Evolutionary conservation across 495 filamentous ascomycete species (phyloP).

Genomic region (Daldinia grandis): DNA sequence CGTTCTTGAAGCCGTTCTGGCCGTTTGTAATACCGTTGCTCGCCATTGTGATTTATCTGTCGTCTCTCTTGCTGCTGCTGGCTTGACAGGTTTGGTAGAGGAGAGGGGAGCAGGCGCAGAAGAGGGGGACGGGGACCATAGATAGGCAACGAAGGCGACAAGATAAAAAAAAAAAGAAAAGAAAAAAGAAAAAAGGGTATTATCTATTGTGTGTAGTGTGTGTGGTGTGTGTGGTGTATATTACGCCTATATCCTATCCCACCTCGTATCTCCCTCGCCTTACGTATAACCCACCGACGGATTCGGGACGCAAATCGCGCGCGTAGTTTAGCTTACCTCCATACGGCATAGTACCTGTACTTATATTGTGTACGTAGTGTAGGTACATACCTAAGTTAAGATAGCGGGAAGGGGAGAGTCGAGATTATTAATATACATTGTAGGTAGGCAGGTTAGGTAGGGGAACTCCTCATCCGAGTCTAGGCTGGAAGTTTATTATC

Average conservation of each 20-base stretch:
- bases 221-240: too few species aligned
- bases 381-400: background rate
- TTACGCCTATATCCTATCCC: slow-evolving; percentile 7
- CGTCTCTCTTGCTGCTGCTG: slow-evolving; percentile 1
- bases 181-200: background rate
- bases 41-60: slow-evolving; percentile 15
- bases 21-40: slow-evolving; percentile 21
- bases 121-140: slow-evolving; percentile 5
- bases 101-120: background rate
- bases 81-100: background rate
- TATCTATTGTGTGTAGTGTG: slow-evolving; percentile 5
- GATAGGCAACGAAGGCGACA: background rate
- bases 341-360: slow-evolving; percentile 20
- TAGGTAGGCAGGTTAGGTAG: too few species aligned
- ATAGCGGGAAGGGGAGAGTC: background rate
- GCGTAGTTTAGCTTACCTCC: slow-evolving; percentile 19
- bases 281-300: slow-evolving; percentile 18
- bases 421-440: slow-evolving; percentile 28
- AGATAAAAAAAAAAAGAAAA: background rate
- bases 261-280: slow-evolving; percentile 1
- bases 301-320: slow-evolving; percentile 25
- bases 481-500: background rate
- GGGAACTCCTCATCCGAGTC: background rate
- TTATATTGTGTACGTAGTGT: background rate
- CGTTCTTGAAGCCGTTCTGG: slow-evolving; percentile 14